Conservation (phyloP, 1,284 basidiomycete genomes). For the Tetrapyrgos nigripes region DNA sequence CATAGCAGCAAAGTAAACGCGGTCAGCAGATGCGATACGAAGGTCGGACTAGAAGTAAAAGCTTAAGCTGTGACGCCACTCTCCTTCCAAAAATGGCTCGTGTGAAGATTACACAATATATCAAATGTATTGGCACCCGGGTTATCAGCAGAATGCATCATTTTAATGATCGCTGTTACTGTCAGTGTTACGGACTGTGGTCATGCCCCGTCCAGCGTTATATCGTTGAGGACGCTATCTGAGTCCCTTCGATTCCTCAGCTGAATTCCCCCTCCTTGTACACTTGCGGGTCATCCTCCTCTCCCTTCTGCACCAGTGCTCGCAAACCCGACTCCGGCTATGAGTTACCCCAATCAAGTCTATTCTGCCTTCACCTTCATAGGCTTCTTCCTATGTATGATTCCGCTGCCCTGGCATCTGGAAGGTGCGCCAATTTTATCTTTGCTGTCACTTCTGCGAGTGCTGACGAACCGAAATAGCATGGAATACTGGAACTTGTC, state of each 20-base stretch:
- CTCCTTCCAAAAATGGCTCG: too few relatives aligned
- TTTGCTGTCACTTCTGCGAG: not conserved
- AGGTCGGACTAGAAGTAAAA: too few relatives aligned
- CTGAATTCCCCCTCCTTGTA: constrained; percentile 17
- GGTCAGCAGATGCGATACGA: too few relatives aligned
- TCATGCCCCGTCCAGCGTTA: too few relatives aligned
- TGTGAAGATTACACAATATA: too few relatives aligned
- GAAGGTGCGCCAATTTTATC: too few relatives aligned
- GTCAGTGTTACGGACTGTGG: too few relatives aligned
- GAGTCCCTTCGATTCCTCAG: constrained; percentile 6
- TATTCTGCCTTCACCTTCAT: constrained; percentile 55
- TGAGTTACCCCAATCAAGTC: constrained; percentile 32
- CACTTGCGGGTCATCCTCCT: constrained; percentile 12
- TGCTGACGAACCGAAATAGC: constrained; percentile 28
- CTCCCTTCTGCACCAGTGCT: not conserved
- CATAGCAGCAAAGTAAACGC: too few relatives aligned
- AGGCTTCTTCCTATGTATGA: constrained; percentile 45
- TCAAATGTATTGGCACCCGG: too few relatives aligned
- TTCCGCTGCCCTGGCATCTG: constrained; percentile 61
- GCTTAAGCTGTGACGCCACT: too few relatives aligned
- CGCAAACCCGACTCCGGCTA: constrained; percentile 20
- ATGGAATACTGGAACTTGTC: constrained; percentile 63
- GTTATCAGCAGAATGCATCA: too few relatives aligned
- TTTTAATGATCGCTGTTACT: too few relatives aligned
- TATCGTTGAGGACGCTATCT: constrained; percentile 10